Evolutionary conservation across 495 filamentous ascomycete species (phyloP).

Genomic region (Bombardia bombarda): DNA sequence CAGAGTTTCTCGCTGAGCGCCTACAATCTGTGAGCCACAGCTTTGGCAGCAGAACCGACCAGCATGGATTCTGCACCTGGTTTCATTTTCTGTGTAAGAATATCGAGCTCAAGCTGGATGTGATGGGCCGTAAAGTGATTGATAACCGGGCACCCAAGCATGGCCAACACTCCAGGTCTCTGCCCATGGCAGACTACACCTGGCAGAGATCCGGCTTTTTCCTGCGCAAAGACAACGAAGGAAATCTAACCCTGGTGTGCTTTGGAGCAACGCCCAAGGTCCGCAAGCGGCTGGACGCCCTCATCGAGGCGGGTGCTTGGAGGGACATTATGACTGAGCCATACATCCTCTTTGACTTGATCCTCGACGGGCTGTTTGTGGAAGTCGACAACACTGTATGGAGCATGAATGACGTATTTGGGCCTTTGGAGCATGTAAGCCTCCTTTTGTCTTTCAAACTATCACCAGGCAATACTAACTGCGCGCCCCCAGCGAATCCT

Average conservation of each 20-base stretch:
- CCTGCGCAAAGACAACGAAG: background rate
- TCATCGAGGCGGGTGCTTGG: background rate
- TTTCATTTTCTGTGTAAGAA: constrained; percentile 19
- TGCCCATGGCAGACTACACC: too few species aligned
- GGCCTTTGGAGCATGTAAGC: constrained; percentile 2
- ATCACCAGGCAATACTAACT: too few species aligned
- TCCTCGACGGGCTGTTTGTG: constrained; percentile 9
- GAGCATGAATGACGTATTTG: constrained; percentile 4
- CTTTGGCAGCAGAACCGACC: constrained; percentile 7
- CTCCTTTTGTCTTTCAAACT: too few species aligned
- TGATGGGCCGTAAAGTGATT: too few species aligned
- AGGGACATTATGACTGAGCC: constrained; percentile 4
- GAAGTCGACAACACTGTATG: constrained; percentile 9
- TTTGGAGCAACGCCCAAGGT: background rate
- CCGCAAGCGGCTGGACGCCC: background rate
- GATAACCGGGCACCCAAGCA: too few species aligned
- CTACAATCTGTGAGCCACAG: constrained; percentile 9
- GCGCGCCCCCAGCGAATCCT: background rate
- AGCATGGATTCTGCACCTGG: constrained; percentile 1
- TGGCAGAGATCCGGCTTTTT: constrained; percentile 9
- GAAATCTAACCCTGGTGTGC: background rate
- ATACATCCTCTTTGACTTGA: constrained; percentile 6
- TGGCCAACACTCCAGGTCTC: too few species aligned
- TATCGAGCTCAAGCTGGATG: constrained; percentile 1
- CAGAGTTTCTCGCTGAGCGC: constrained; percentile 7